These are phyloP conservation scores for Xylariaceae sp. DNA, from an alignment of 2,329 filamentous ascomycete species.

Conservation along the genomic window DNA sequence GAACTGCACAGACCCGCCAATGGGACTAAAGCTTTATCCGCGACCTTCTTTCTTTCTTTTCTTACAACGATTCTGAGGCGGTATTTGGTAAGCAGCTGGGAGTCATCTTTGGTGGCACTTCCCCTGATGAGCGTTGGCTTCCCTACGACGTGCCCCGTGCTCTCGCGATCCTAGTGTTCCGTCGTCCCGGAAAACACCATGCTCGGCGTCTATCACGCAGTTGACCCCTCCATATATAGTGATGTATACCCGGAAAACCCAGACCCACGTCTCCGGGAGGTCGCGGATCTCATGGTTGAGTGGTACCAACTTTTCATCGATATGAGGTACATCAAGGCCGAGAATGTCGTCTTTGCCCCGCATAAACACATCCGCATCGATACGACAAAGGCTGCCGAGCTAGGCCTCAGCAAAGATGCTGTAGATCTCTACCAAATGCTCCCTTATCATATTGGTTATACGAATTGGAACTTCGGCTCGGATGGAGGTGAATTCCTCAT, in stretches of 20 bases:
- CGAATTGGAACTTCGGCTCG: slow-evolving; percentile 26
- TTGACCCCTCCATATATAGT: slow-evolving; percentile 22
- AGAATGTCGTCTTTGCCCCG: slow-evolving; percentile 20
- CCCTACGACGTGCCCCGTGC: neutral
- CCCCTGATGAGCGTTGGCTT: neutral
- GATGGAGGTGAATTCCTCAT: slow-evolving; percentile 15
- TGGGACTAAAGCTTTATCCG: too few relatives aligned
- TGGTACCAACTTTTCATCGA: slow-evolving; percentile 23
- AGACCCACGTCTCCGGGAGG: slow-evolving; percentile 10
- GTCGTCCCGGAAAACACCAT: neutral
- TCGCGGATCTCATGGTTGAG: slow-evolving; percentile 21
- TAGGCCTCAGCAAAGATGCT: slow-evolving; percentile 23
- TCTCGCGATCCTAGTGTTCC: neutral
- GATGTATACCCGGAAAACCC: slow-evolving; percentile 17
- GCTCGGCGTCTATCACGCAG: slow-evolving; percentile 14
- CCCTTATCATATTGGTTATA: slow-evolving; percentile 11
- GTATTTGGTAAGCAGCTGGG: too few relatives aligned
- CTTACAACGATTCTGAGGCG: too few relatives aligned
- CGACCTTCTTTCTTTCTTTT: too few relatives aligned
- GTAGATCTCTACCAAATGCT: slow-evolving; percentile 27
- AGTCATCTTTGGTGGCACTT: too few relatives aligned
- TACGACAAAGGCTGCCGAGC: slow-evolving; percentile 8
- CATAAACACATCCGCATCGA: slow-evolving; percentile 21
- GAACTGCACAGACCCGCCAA: too few relatives aligned
- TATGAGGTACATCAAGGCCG: slow-evolving; percentile 22